A percentile compares a stretch with the other conserved stretches of the same genome.
phyloP scores from a whole-genome alignment of 768 basidiomycete genomes.

The Tephrocybe rancida region DNA sequence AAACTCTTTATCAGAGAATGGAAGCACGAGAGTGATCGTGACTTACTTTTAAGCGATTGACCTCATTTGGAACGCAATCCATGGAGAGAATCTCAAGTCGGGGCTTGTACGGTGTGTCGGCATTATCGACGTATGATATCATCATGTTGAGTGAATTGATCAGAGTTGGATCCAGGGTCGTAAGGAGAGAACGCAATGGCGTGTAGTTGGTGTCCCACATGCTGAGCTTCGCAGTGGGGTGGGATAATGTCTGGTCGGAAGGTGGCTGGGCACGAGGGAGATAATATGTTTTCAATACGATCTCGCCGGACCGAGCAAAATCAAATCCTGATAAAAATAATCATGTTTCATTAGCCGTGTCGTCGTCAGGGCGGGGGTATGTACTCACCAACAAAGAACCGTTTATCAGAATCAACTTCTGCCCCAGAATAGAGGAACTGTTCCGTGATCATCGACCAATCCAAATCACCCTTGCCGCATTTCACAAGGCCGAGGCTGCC shows the following conservation, averaged over 20 bases:
- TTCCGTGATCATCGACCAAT: conserved; percentile 30
- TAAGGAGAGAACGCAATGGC: conserved; percentile 23
- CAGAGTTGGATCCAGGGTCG: conserved; percentile 25
- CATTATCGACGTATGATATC: conserved; percentile 25
- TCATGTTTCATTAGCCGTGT: neutral
- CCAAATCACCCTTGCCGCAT: conserved; percentile 21
- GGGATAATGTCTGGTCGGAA: neutral
- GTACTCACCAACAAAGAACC: conserved; percentile 32
- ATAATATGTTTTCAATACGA: conserved; percentile 33
- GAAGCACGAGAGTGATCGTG: neutral
- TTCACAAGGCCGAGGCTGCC: conserved; percentile 31
- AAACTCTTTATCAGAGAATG: neutral
- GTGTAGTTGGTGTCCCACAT: conserved; percentile 27
- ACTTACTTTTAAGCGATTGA: conserved; percentile 31
- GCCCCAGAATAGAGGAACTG: conserved; percentile 27
- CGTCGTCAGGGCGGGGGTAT: neutral
- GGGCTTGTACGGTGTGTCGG: conserved; percentile 24
- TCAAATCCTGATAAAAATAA: conserved; percentile 27
- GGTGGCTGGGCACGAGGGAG: conserved; percentile 22
- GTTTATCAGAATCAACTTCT: conserved; percentile 22
- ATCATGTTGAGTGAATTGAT: conserved; percentile 26
- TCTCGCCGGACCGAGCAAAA: conserved; percentile 25
- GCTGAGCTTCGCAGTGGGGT: conserved; percentile 10
- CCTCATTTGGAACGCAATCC: conserved; percentile 27
- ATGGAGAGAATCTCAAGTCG: conserved; percentile 29